Evolutionary conservation across 2,329 filamentous ascomycete species (phyloP).

Genomic region (Penicillium sp.): DNA sequence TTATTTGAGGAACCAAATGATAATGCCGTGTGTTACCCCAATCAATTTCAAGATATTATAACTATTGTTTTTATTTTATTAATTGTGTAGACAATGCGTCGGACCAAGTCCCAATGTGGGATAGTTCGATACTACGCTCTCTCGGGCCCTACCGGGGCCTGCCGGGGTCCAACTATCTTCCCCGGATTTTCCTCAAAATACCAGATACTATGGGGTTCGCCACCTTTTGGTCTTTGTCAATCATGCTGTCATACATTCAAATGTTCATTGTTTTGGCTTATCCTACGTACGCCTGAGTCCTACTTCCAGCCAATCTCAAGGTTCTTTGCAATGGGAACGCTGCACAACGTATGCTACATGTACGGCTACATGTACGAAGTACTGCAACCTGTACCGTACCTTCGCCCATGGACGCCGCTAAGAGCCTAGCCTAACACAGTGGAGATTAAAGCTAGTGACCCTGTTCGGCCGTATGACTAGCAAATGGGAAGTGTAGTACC

Average conservation of each 20-base stretch:
- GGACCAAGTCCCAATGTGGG: slow-evolving; percentile 4
- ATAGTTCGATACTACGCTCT: slow-evolving; percentile 9
- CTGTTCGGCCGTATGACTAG: neutral
- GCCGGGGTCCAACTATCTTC: slow-evolving; percentile 1
- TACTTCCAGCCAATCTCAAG: neutral
- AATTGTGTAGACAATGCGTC: neutral
- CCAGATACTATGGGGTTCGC: neutral
- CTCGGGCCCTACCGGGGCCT: neutral
- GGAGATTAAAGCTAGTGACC: neutral
- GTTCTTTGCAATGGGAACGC: neutral
- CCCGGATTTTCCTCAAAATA: slow-evolving; percentile 9
- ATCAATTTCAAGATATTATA: neutral
- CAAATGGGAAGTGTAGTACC: neutral
- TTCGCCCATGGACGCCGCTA: neutral
- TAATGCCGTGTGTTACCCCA: neutral
- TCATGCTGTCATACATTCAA: neutral
- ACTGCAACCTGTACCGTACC: neutral
- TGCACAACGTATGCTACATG: neutral
- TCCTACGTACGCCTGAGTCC: neutral
- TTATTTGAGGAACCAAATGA: neutral
- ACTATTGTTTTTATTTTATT: neutral
- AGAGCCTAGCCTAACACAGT: neutral
- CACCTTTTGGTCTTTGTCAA: neutral
- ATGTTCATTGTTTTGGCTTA: neutral
- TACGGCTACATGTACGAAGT: neutral